These are phyloP conservation scores for Tetradesmus lagerheimii DNA, from an alignment of 139 green algal genomes.

Conservation along the genomic window DNA sequence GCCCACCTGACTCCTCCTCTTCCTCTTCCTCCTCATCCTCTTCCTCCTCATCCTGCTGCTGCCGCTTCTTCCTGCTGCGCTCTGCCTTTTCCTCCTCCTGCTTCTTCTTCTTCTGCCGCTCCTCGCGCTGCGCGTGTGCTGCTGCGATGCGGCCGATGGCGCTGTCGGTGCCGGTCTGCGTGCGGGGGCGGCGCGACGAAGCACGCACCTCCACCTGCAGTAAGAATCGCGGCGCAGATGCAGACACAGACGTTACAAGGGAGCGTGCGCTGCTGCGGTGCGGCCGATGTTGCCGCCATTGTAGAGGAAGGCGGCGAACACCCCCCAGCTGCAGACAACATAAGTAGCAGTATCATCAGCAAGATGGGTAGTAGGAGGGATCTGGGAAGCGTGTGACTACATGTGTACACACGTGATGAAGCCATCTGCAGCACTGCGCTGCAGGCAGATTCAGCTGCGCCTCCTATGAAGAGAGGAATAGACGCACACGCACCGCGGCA, in stretches of 20 bases:
- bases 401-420: too few relatives aligned
- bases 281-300: too few relatives aligned
- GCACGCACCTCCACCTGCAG: slow-evolving; percentile 44
- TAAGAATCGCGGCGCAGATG: too few relatives aligned
- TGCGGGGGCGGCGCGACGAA: slow-evolving; percentile 18
- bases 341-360: too few relatives aligned
- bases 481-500: too few relatives aligned
- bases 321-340: too few relatives aligned
- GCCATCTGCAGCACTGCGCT: neutral
- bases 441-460: neutral
- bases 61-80: neutral
- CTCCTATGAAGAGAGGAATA: neutral
- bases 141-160: slow-evolving; percentile 47
- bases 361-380: too few relatives aligned
- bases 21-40: slow-evolving; percentile 35
- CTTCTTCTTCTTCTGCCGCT: slow-evolving; percentile 33
- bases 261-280: too few relatives aligned
- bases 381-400: too few relatives aligned
- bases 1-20: neutral
- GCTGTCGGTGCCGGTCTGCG: slow-evolving; percentile 23
- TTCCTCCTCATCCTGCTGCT: neutral
- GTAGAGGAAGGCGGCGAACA: too few relatives aligned
- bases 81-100: slow-evolving; percentile 15
- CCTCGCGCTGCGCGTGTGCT: slow-evolving; percentile 41
- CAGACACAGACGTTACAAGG: too few relatives aligned